phyloP scores from a whole-genome alignment of 257 asterid genomes.

The Nicotiana obtusifolia region DNA sequence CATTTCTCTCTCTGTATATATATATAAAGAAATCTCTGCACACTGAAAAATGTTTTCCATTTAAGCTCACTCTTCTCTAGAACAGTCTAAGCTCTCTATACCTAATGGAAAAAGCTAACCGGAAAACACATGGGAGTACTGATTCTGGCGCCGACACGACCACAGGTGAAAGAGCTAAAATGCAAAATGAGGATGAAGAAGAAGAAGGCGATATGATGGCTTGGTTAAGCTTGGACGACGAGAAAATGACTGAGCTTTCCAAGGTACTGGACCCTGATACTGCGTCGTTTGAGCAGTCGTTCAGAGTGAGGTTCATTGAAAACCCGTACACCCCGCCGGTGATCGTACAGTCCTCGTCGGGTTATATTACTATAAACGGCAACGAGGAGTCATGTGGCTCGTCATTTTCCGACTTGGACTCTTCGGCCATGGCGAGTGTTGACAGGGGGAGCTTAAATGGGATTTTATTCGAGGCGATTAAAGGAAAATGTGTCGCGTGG shows the following conservation, averaged over 20 bases:
- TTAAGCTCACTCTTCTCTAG: background rate
- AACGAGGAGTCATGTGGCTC: slow-evolving; percentile 78
- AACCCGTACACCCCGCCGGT: slow-evolving; percentile 42
- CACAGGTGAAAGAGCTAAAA: slow-evolving; percentile 1
- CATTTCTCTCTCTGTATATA: too few relatives aligned
- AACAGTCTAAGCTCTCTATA: background rate
- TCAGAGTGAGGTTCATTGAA: slow-evolving; percentile 52
- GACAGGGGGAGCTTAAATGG: slow-evolving; percentile 38
- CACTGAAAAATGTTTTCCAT: background rate
- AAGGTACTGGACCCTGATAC: slow-evolving; percentile 35
- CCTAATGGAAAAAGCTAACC: slow-evolving; percentile 15
- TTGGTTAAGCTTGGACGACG: slow-evolving; percentile 46
- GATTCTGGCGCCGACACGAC: background rate
- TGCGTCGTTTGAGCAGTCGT: slow-evolving; percentile 15
- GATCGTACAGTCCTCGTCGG: slow-evolving; percentile 49
- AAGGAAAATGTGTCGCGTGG: slow-evolving; percentile 25
- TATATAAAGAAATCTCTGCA: background rate
- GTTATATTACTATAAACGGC: slow-evolving; percentile 58
- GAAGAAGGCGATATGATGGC: slow-evolving; percentile 18
- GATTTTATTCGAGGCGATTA: background rate
- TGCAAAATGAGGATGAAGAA: background rate
- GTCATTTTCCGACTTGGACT: slow-evolving; percentile 57
- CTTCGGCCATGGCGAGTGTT: slow-evolving; percentile 66
- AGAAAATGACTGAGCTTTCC: slow-evolving; percentile 43
- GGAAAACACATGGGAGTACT: slow-evolving; percentile 3